Base-by-base conservation (phyloP, 2,329 filamentous ascomycete species). In the Talaromyces sp. region DNA sequence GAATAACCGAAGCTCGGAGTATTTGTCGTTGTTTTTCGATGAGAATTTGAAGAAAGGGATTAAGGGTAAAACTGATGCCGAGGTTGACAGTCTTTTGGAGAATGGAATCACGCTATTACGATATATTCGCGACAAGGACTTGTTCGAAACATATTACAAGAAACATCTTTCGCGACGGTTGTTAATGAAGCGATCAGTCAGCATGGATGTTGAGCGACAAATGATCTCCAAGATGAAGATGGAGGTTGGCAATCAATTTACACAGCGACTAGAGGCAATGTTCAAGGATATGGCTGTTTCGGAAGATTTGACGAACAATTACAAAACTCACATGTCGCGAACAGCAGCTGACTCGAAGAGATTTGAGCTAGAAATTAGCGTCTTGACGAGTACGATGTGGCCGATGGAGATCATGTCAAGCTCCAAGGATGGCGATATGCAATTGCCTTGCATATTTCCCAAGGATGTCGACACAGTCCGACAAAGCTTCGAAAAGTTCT, bases 221-320 rank as follows among this genome's bases (percentile, higher is more conserved):
- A 96, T 99, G 87, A 95, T 99, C 61, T 90, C 89, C 0, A 91
- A 94, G 68, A 97, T 99, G 93, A 98, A 97, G 84, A 87, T 95
- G 73, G 94, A 97, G 76, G 87, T 98, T 61, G 95, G 95, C 45
- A 96, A 96, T 75, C 89, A 93, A 70, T 98, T 98, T 75, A 98
- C 95, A 0, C 83, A 87, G 72, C 96, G 96, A 75, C 87, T 99
- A 52, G 95, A 99, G 74, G 91, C 93, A 69, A 98, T 99, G 93
- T 97, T 99, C 82, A 93, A 93, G 78, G 95, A 99, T 73, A 93
- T 98, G 86, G 87, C 89, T 16, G 88, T 93, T 13, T 97, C 93
- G 0, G 88, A 90, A 63, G 94, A 97, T 69, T 84, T 97, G 31
- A 92, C 91, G 0, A 80, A 87, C 13, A 87, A 85, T 64, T 98